A percentile compares a stretch with the other conserved stretches of the same genome.
These are phyloP conservation scores for Oryza punctata DNA, from an alignment of 176 grass and related monocot species.

Conservation along the genomic window DNA sequence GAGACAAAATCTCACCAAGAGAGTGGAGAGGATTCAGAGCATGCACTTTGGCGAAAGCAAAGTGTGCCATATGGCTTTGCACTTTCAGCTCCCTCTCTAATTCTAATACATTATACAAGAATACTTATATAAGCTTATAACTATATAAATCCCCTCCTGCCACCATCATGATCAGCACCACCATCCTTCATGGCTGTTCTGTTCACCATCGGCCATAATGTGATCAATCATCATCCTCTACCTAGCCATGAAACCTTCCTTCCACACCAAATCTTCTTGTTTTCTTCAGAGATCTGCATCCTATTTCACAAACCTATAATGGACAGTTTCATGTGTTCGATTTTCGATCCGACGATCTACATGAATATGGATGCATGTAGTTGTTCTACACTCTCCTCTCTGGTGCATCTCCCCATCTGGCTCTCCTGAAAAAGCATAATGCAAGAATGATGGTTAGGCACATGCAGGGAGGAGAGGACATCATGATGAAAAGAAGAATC, in stretches of 20 bases:
- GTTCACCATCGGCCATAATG: background rate
- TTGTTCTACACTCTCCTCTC: constrained; percentile 46
- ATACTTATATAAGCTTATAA: constrained; percentile 34
- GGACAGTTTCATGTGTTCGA: background rate
- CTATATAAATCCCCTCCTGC: constrained; percentile 20
- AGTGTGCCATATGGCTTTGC: background rate
- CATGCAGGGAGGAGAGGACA: background rate
- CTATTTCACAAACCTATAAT: background rate
- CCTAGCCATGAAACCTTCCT: constrained; percentile 36
- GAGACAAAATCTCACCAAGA: constrained; percentile 43
- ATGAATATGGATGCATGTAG: background rate
- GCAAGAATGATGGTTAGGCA: constrained; percentile 33
- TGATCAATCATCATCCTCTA: background rate
- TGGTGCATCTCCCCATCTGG: constrained; percentile 56
- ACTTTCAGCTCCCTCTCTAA: background rate
- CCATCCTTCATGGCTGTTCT: background rate
- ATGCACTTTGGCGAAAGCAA: constrained; percentile 42
- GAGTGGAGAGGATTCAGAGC: constrained; percentile 32
- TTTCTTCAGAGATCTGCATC: background rate
- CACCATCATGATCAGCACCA: constrained; percentile 43
- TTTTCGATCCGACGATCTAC: background rate
- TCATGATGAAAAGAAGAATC: background rate
- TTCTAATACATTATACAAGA: constrained; percentile 29
- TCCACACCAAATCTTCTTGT: background rate
- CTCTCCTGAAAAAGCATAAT: constrained; percentile 48